Conservation (phyloP, 129 eudicot species). For the Heracleum sosnowskyi region DNA sequence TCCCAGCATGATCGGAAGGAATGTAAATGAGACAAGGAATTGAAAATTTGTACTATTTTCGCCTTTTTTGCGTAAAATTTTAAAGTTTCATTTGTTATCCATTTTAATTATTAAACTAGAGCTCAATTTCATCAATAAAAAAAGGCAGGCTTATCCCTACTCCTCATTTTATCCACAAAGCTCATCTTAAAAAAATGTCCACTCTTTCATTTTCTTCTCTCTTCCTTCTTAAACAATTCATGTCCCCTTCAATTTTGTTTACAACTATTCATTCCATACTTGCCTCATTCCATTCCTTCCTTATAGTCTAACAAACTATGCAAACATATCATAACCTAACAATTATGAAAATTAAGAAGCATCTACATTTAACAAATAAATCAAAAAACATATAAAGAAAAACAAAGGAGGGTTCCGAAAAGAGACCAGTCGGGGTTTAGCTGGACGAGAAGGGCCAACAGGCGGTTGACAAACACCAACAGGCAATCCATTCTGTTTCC, state of each 20-base stretch:
- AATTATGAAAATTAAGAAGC: background rate
- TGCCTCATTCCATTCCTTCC: background rate
- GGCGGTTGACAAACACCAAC: slow-evolving; percentile 63
- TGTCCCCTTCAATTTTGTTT: background rate
- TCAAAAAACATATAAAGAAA: background rate
- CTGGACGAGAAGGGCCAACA: slow-evolving; percentile 59
- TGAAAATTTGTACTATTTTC: too few species aligned
- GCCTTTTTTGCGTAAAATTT: too few species aligned
- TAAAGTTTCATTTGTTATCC: background rate
- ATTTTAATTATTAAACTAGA: too few species aligned
- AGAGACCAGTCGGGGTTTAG: slow-evolving; percentile 68
- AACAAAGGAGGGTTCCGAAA: background rate
- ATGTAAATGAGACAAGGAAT: background rate
- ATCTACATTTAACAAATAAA: background rate
- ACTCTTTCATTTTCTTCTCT: too few species aligned
- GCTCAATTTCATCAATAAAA: background rate
- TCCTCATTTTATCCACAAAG: background rate
- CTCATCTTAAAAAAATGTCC: background rate
- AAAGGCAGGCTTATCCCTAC: background rate
- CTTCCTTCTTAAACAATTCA: background rate
- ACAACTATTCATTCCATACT: background rate
- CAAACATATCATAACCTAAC: background rate
- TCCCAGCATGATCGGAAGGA: background rate
- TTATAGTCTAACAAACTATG: background rate
- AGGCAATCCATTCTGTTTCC: slow-evolving; percentile 46